Evolutionary conservation across 1,139 yeast genomes (phyloP).

Genomic region (Yamadazyma sp.): DNA sequence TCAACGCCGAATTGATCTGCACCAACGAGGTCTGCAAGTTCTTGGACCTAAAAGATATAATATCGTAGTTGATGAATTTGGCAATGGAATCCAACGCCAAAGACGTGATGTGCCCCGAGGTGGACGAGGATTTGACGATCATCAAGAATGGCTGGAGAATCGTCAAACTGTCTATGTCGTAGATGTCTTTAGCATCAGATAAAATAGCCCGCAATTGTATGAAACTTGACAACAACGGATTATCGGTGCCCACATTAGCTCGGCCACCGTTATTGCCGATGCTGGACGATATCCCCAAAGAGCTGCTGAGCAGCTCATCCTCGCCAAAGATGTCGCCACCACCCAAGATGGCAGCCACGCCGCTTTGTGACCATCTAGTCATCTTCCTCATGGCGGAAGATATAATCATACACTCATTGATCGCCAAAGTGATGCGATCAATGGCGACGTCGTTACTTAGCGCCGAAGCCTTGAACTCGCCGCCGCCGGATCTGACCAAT

Average conservation of each 20-base stretch:
- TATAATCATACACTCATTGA: constrained; percentile 84
- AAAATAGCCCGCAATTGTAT: constrained; percentile 74
- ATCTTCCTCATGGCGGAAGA: constrained; percentile 91
- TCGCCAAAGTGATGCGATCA: constrained; percentile 81
- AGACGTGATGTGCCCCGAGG: constrained; percentile 84
- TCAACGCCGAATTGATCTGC: constrained; percentile 71
- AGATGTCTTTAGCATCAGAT: constrained; percentile 53
- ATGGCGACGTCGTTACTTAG: constrained; percentile 33
- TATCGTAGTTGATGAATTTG: constrained; percentile 67
- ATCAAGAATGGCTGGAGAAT: constrained; percentile 83
- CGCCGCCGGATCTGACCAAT: not conserved
- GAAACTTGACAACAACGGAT: constrained; percentile 78
- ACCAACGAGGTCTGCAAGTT: constrained; percentile 51
- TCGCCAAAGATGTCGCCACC: constrained; percentile 45
- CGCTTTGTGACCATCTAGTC: constrained; percentile 77
- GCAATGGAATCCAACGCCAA: constrained; percentile 76
- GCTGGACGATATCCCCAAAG: constrained; percentile 25
- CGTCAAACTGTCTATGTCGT: constrained; percentile 67
- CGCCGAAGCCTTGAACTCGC: not conserved
- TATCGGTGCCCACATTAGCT: constrained; percentile 30
- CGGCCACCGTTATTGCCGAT: constrained; percentile 15
- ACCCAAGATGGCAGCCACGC: constrained; percentile 85
- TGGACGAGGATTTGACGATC: constrained; percentile 81
- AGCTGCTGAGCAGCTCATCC: constrained; percentile 33
- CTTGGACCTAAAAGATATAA: constrained; percentile 46